These are phyloP conservation scores for Monosporascus cannonballus DNA, from an alignment of 2,329 filamentous ascomycete genomes.

Conservation along the genomic window DNA sequence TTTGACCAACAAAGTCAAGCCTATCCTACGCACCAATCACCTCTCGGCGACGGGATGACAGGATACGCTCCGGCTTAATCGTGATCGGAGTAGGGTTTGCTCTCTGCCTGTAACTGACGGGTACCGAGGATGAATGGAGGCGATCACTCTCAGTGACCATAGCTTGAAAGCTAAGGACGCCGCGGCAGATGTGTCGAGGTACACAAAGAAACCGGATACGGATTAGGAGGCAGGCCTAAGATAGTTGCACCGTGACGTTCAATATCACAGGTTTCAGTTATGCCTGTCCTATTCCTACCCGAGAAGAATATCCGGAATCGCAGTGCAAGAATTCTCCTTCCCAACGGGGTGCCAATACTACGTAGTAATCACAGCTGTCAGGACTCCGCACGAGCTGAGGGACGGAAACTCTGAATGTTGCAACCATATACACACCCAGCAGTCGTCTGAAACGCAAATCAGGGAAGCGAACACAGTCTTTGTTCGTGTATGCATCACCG, in stretches of 20 bases:
- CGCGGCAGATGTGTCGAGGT: conserved; percentile 37
- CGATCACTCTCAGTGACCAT: conserved; percentile 56
- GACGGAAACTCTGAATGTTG: no score
- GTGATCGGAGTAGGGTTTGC: conserved; percentile 58
- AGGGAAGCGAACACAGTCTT: no score
- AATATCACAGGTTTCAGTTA: no score
- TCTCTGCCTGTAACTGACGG: conserved; percentile 74
- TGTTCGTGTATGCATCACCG: no score
- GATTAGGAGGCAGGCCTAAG: background rate
- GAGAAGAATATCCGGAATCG: no score
- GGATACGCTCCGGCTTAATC: conserved; percentile 99
- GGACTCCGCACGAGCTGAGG: no score
- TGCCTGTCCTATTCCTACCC: no score
- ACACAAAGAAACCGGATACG: background rate
- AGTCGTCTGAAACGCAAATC: no score
- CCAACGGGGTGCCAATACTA: no score
- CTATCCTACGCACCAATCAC: conserved; percentile 75
- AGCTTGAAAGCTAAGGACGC: conserved; percentile 44
- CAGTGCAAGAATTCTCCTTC: no score
- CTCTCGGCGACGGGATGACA: conserved; percentile 77
- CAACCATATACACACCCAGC: no score
- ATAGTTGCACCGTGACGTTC: background rate
- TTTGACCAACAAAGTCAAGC: conserved; percentile 95
- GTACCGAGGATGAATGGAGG: conserved; percentile 72
- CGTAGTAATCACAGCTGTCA: no score